Base-by-base conservation (phyloP, 2,329 filamentous ascomycete genomes). In the Monilinia fructicola region DNA sequence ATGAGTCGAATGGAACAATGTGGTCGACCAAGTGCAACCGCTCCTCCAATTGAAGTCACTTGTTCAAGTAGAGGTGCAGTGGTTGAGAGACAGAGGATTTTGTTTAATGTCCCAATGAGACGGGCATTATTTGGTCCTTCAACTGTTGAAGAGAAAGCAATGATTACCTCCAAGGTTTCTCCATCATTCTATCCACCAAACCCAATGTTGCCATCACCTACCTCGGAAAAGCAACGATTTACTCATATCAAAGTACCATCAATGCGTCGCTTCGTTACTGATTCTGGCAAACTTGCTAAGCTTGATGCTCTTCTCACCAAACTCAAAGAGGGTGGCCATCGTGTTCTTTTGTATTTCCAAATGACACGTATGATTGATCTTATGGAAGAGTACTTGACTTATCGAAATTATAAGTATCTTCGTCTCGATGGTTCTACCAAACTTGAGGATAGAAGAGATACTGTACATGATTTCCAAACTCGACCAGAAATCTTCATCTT, bases 361-460 rank as follows among this genome's bases (percentile, higher is more conserved):
- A 99, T 99, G 95, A 99, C 95, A 4, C 91, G 92, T 76, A 99
- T 99, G 95, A 98, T 99, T 76, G 94, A 99, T 77, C 83, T 99
- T 68, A 98, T 98, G 91, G 95, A 99, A 78, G 95, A 99, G 79
- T 99, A 98, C 74, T 83, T 99, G 67, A 98, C 95, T 0, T 98
- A 98, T 81, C 92, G 95, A 77, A 97, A 98, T 80, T 98, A 97
- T 88, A 97, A 96, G 79, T 99, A 97, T 80, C 96, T 94, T 75
- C 91, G 95, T 68, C 85, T 99, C 54, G 95, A 99, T 75, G 95
- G 95, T 76, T 97, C 93, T 23, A 99, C 95, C 54, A 99, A 98
- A 78, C 85, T 99, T 62, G 95, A 99, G 78, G 95, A 99, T 77
- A 88, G 95, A 78, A 90, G 95, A 76, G 95, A 99, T 76, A 98